Conservation (phyloP, 148 eudicot genomes). For the Chenopodium album region DNA sequence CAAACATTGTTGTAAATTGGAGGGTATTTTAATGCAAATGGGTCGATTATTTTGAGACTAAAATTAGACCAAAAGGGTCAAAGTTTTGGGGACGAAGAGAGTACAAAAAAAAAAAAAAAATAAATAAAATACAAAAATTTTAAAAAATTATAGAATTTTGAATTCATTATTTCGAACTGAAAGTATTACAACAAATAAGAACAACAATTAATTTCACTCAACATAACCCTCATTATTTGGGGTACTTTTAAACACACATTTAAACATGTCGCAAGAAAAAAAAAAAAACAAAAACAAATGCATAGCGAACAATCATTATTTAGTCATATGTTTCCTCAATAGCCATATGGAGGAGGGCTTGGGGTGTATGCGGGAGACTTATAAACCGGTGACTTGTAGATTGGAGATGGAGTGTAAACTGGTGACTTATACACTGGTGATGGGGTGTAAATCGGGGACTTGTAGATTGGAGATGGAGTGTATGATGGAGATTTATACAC, state of each 20-base stretch:
- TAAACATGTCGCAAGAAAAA: background rate
- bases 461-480: background rate
- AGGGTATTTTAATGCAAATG: no score
- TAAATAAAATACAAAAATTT: no score
- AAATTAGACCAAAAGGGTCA: no score
- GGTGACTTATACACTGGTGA: background rate
- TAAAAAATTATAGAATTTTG: no score
- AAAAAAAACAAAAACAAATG: no score
- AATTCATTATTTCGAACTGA: background rate
- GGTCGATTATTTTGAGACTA: no score
- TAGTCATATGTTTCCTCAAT: background rate
- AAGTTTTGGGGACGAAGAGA: no score
- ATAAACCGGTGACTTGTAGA: background rate
- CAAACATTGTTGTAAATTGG: no score
- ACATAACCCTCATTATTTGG: background rate
- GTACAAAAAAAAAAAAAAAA: no score
- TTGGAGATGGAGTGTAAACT: background rate
- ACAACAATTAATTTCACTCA: background rate
- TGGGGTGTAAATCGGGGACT: background rate
- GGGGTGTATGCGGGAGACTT: constrained; percentile 9
- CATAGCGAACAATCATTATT: background rate
- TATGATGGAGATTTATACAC: background rate
- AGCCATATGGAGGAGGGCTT: constrained; percentile 10
- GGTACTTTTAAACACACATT: background rate
- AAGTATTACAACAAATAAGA: background rate